Evolutionary conservation across 2,329 filamentous ascomycete genomes (phyloP).

Genomic region (Fusarium scirpi): DNA sequence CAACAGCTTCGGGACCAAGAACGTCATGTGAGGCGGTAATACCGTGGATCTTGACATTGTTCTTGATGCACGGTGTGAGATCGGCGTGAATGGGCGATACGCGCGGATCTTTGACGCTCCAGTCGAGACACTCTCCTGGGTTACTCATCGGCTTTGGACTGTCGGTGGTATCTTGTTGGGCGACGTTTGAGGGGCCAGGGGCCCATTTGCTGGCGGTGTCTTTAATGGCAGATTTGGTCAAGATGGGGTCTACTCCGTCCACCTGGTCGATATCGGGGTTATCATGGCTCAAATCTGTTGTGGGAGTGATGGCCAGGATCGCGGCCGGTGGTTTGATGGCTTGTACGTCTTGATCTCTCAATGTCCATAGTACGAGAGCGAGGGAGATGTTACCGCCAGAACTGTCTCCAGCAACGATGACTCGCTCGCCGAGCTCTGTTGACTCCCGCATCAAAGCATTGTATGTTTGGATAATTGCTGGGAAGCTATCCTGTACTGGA

Average conservation of each 20-base stretch:
- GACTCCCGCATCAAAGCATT: constrained; percentile 55
- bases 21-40: constrained; percentile 66
- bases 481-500: constrained; percentile 62
- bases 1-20: constrained; percentile 62
- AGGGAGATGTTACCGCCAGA: constrained; percentile 67
- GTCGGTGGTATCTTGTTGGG: not conserved
- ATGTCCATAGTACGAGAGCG: constrained; percentile 48
- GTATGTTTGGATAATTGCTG: constrained; percentile 60
- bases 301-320: constrained; percentile 57
- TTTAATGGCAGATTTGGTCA: constrained; percentile 36
- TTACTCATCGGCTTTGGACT: not conserved
- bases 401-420: constrained; percentile 66
- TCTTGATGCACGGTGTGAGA: constrained; percentile 45
- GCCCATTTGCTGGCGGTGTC: constrained; percentile 46
- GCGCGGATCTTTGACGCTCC: constrained; percentile 53
- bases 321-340: constrained; percentile 51
- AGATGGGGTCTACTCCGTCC: constrained; percentile 43
- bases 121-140: constrained; percentile 6
- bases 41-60: constrained; percentile 62
- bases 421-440: constrained; percentile 51
- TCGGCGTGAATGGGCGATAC: constrained; percentile 63
- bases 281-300: constrained; percentile 52
- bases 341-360: constrained; percentile 47
- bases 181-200: not conserved
- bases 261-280: constrained; percentile 30